Conservation (phyloP, 495 filamentous ascomycete species). For the Penicillium antarcticum region DNA sequence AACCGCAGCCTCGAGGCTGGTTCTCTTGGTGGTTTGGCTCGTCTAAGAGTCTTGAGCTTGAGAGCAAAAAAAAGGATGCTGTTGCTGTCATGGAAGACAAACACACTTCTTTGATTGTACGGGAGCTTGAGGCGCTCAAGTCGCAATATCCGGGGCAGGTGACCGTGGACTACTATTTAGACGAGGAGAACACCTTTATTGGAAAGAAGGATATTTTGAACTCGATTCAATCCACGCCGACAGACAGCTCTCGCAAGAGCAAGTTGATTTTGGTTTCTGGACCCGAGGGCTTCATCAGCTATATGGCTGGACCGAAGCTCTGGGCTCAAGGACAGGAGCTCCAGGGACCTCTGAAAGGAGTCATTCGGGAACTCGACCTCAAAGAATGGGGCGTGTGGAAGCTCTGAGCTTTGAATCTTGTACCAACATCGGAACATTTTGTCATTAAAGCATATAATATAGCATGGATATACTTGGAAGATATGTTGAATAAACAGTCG, state of each 20-base stretch:
- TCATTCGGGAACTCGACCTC: slow-evolving; percentile 51
- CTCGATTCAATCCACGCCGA: slow-evolving; percentile 24
- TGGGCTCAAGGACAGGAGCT: slow-evolving; percentile 68
- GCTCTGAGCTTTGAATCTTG: slow-evolving; percentile 37
- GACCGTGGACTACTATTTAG: slow-evolving; percentile 68
- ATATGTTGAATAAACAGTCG: slow-evolving; percentile 29
- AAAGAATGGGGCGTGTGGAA: slow-evolving; percentile 61
- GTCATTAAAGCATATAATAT: slow-evolving; percentile 16
- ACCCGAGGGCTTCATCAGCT: slow-evolving; percentile 81
- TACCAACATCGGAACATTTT: slow-evolving; percentile 2
- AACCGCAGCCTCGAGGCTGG: slow-evolving; percentile 26
- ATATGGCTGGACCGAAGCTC: slow-evolving; percentile 73
- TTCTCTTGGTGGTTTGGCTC: slow-evolving; percentile 27
- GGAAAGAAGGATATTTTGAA: slow-evolving; percentile 43
- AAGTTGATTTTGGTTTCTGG: slow-evolving; percentile 79
- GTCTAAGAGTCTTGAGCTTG: neutral
- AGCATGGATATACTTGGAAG: slow-evolving; percentile 16
- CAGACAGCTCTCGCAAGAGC: slow-evolving; percentile 24
- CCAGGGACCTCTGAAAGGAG: slow-evolving; percentile 61
- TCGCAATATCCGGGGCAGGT: slow-evolving; percentile 52
- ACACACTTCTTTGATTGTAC: slow-evolving; percentile 46
- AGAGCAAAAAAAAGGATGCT: neutral
- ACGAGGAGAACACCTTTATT: slow-evolving; percentile 70
- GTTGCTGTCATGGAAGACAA: neutral
- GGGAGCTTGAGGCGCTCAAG: slow-evolving; percentile 59